phyloP scores from a whole-genome alignment of 208 protist genomes.

The Wallacemonas sp. region DNA sequence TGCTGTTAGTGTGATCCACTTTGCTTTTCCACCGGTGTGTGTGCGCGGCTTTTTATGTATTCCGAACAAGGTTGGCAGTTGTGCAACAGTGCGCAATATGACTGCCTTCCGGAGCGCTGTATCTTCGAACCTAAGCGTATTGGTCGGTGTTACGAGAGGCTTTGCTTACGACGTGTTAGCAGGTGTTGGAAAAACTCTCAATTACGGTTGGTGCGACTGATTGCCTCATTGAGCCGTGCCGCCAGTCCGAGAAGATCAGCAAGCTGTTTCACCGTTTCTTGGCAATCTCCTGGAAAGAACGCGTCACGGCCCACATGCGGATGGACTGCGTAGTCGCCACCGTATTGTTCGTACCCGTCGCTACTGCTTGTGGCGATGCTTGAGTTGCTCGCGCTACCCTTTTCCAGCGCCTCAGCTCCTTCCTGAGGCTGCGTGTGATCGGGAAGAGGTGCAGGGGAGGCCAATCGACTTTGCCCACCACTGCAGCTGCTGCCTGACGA shows the following conservation, averaged over 20 bases:
- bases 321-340: conserved; percentile 11
- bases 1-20: no score
- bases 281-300: conserved; percentile 80
- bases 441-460: background rate
- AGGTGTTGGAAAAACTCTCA: no score
- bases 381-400: background rate
- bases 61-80: no score
- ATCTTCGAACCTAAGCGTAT: no score
- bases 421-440: background rate
- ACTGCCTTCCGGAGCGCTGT: no score
- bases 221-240: conserved; percentile 20
- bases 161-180: no score
- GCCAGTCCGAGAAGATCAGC: conserved; percentile 48
- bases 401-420: no score
- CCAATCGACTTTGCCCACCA: background rate
- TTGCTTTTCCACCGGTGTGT: no score
- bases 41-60: no score
- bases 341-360: conserved; percentile 59
- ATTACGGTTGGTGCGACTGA: no score
- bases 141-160: no score
- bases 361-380: conserved; percentile 31
- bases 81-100: no score
- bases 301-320: conserved; percentile 48
- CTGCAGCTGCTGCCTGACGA: background rate
- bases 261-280: conserved; percentile 41